Percentiles rank a stretch among this genome's conserved stretches.
These are phyloP conservation scores for Globisporangium recalcitrans DNA, from an alignment of 352 stramenopile genomes.

Conservation along the genomic window DNA sequence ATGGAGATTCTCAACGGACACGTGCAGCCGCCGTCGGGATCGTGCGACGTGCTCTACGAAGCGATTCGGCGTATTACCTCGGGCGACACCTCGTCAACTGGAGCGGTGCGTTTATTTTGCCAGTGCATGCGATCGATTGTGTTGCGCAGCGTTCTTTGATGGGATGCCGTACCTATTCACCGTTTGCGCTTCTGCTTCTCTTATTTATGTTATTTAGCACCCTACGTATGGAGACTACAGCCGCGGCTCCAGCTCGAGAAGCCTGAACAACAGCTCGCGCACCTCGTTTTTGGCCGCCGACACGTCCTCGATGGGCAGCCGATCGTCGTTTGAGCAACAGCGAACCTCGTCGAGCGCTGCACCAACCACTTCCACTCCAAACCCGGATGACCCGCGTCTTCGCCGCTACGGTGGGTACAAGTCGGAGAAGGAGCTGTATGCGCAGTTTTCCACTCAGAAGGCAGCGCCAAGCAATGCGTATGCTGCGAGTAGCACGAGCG, in stretches of 20 bases:
- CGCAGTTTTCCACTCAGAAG: slow-evolving; percentile 61
- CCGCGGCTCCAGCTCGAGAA: slow-evolving; percentile 7
- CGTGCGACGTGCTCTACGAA: slow-evolving; percentile 68
- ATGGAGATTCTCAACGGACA: slow-evolving; percentile 78
- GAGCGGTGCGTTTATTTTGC: slow-evolving; percentile 11
- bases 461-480: slow-evolving; percentile 10
- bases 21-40: slow-evolving; percentile 49
- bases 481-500: slow-evolving; percentile 1
- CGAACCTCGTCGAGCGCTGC: slow-evolving; percentile 15
- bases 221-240: slow-evolving; percentile 16
- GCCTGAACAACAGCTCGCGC: slow-evolving; percentile 10
- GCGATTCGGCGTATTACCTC: slow-evolving; percentile 49
- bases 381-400: slow-evolving; percentile 63
- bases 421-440: slow-evolving; percentile 74
- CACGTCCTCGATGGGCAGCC: slow-evolving; percentile 7
- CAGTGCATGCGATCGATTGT: background rate
- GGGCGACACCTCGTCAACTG: slow-evolving; percentile 2
- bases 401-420: slow-evolving; percentile 74
- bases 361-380: slow-evolving; percentile 23
- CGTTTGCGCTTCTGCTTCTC: background rate
- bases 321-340: slow-evolving; percentile 23
- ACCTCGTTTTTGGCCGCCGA: slow-evolving; percentile 17
- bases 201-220: slow-evolving; percentile 8
- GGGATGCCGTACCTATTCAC: background rate
- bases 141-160: background rate